These are phyloP conservation scores for Microascus cirrosus DNA, from an alignment of 2,329 filamentous ascomycete species.

Conservation along the genomic window DNA sequence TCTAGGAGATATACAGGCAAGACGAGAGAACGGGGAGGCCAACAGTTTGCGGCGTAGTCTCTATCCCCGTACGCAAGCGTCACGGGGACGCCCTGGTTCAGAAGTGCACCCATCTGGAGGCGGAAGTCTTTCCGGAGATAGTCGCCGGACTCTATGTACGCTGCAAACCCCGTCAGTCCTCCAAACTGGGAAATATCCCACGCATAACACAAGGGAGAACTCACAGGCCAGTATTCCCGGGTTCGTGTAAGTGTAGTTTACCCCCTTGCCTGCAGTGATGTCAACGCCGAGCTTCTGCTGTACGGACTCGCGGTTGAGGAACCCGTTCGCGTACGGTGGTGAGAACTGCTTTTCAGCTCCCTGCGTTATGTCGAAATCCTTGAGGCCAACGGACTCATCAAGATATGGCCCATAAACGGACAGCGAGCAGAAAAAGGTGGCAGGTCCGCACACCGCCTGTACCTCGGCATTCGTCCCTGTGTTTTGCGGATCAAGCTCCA, in stretches of 20 bases:
- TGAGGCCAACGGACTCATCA: not conserved
- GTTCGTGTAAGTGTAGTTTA: constrained; percentile 2
- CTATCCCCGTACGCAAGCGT: constrained; percentile 60
- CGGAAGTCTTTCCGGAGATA: constrained; percentile 3
- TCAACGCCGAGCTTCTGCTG: constrained; percentile 47
- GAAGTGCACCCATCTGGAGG: constrained; percentile 39
- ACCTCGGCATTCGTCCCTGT: not conserved
- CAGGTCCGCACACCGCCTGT: not conserved
- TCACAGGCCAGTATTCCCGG: not conserved
- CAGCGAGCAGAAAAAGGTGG: not conserved
- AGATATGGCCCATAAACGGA: not conserved
- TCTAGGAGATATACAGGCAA: not conserved
- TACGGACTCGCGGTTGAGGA: constrained; percentile 49
- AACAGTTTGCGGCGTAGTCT: constrained; percentile 54
- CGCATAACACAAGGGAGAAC: not conserved
- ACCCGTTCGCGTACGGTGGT: constrained; percentile 46
- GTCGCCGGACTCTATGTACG: not conserved
- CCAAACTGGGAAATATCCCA: not conserved
- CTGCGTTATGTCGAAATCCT: constrained; percentile 40
- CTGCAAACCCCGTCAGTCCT: not conserved
- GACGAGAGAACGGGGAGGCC: not conserved
- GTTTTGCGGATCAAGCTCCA: constrained; percentile 1
- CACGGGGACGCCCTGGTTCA: constrained; percentile 53
- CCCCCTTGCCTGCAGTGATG: not conserved
- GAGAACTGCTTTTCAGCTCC: constrained; percentile 49